Percentiles rank a stretch among this genome's conserved stretches.
Conservation (phyloP, 1,284 basidiomycete genomes). For the Hemileia vastatrix region DNA sequence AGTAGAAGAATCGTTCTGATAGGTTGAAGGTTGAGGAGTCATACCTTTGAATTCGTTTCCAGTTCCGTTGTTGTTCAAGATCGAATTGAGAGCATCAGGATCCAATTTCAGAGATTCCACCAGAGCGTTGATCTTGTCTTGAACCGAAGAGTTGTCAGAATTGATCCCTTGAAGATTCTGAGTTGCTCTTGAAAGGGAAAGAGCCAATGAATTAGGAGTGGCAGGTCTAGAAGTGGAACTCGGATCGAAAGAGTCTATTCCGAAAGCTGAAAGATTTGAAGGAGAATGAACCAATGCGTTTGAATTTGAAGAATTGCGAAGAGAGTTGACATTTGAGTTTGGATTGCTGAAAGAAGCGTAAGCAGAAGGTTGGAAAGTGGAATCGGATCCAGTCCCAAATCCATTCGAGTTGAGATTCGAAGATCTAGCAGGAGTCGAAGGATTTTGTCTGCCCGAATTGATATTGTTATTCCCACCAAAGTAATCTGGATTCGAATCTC, state of each 20-base stretch:
- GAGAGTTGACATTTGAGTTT: too few relatives aligned
- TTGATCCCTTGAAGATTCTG: slow-evolving; percentile 31
- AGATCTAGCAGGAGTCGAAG: too few relatives aligned
- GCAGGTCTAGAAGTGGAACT: neutral
- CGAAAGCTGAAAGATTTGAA: too few relatives aligned
- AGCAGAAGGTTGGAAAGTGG: too few relatives aligned
- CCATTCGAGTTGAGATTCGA: too few relatives aligned
- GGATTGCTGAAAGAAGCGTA: too few relatives aligned
- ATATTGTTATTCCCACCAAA: slow-evolving; percentile 7
- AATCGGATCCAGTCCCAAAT: too few relatives aligned
- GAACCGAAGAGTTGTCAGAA: slow-evolving; percentile 31
- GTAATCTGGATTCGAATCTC: slow-evolving; percentile 2
- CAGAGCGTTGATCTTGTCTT: slow-evolving; percentile 38
- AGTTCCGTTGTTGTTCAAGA: neutral
- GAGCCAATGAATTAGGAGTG: slow-evolving; percentile 4
- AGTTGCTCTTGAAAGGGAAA: slow-evolving; percentile 6
- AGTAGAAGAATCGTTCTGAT: neutral
- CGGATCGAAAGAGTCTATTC: neutral
- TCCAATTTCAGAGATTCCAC: slow-evolving; percentile 35
- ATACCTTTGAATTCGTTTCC: neutral
- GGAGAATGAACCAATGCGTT: too few relatives aligned
- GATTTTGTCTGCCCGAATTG: too few relatives aligned
- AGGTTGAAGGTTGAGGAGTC: neutral
- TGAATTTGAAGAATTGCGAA: too few relatives aligned
- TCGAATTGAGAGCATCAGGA: slow-evolving; percentile 7